phyloP scores from a whole-genome alignment of 495 filamentous ascomycete genomes.

The Monascus purpureus region DNA sequence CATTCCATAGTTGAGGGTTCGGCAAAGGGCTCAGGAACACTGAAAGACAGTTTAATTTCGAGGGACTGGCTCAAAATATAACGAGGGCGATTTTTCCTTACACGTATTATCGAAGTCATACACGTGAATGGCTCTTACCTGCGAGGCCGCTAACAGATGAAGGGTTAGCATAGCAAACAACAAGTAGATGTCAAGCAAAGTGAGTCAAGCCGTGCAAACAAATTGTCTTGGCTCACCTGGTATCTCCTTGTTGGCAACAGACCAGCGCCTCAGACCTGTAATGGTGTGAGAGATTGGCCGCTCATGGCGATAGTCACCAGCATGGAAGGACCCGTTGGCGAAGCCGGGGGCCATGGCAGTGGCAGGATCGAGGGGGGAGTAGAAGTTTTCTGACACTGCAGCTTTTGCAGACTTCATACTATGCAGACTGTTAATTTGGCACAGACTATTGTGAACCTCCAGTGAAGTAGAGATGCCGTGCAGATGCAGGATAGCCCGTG shows the following conservation, averaged over 20 bases:
- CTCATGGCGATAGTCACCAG: slow-evolving; percentile 3
- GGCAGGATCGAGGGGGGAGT: slow-evolving; percentile 6
- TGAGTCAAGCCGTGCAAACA: neutral
- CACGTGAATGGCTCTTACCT: slow-evolving; percentile 72
- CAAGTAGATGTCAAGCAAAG: neutral
- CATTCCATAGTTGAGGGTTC: slow-evolving; percentile 78
- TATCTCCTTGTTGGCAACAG: slow-evolving; percentile 54
- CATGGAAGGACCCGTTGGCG: slow-evolving; percentile 8
- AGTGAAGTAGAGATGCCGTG: no score
- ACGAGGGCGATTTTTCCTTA: slow-evolving; percentile 21
- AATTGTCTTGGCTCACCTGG: slow-evolving; percentile 40
- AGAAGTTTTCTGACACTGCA: slow-evolving; percentile 21
- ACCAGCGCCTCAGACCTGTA: slow-evolving; percentile 72
- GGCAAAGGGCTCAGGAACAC: slow-evolving; percentile 86
- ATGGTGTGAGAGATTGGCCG: slow-evolving; percentile 36
- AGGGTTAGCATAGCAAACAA: neutral
- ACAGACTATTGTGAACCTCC: no score
- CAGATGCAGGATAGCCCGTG: no score
- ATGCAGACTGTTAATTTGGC: no score
- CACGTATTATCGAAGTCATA: slow-evolving; percentile 99
- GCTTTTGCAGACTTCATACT: slow-evolving; percentile 28
- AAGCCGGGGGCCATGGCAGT: slow-evolving; percentile 15
- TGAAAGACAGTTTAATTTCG: slow-evolving; percentile 18
- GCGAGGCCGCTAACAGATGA: slow-evolving; percentile 34
- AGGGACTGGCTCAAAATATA: neutral